Base-by-base conservation (phyloP, 805 yeast genomes). In the Naumovozyma baii region DNA sequence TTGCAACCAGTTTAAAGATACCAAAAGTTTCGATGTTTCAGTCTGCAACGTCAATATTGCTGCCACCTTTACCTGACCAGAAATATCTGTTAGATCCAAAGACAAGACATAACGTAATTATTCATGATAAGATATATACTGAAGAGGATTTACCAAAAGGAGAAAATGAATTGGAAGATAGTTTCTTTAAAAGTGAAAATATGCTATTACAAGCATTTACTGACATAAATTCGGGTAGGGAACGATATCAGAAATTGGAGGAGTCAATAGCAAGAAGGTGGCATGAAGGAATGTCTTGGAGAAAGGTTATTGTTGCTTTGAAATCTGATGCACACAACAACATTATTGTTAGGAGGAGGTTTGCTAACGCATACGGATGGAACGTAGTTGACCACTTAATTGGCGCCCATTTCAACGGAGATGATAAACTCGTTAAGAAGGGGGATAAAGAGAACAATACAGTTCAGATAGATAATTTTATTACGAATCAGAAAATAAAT, bases 291-390 rank as follows among this genome's bases (percentile, higher is more conserved):
- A 74, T 86, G 80, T 61, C 75, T 13, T 90, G 98, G 98, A 67
- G 96, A 33, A 90, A 90, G 61, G 95, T 92, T 2, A 63, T 92
- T 19, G 95, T 88, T 1, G 77, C 77, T 33, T 63, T 92, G 46
- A 74, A 78, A 47, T 96, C 96, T 0, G 98, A 90, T 59, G 96
- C 98, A 0, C 98, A 90, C 55, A 90, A 90, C 53, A 90, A 87
- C 53, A 87, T 92, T 20, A 70, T 85, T 19, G 97, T 90, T 1
- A 68, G 98, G 46, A 70, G 98, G 48, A 65, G 84, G 45, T 92
- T 84, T 66, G 80, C 94, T 4, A 83, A 83, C 62, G 92, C 90
- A 0, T 83, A 77, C 59, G 94, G 94, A 1, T 83, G 94, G 94
- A 77, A 75, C 1, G 84, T 82, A 0, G 64, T 83, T 35, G 87